Base-by-base conservation (phyloP, 2,329 filamentous ascomycete species). In the Stagonosporopsis chrysanthemi region DNA sequence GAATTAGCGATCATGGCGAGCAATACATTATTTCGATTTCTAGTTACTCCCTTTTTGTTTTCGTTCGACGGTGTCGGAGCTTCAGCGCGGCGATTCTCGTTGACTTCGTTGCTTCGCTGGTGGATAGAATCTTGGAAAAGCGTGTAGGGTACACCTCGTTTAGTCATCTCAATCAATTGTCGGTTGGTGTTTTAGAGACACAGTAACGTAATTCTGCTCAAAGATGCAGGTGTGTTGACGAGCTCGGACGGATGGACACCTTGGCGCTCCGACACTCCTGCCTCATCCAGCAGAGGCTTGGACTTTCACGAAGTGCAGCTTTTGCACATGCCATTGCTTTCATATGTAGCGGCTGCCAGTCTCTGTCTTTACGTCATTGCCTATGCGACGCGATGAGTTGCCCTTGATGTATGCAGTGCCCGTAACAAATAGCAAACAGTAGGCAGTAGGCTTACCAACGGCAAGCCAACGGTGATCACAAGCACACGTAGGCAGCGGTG, bases 1-100 rank as follows among this genome's bases (percentile, higher is more conserved):
- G 52, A 57, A 57, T 57, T 57, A 57, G 54, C 54, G 54, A 33
- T 52, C 54, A 57, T 57, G 48, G 54, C 54, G 48, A 57, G 39
- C 48, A 57, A 57, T 57, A 52, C 44, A 52, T 57, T 52, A 52
- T 52, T 52, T 52, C 29, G 26, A 52, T 48, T 57, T 39, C 38
- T 23, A 41, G n/a, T 19, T 19, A 47, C 24, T 26, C 8, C 24
- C 8, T 40, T 29, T 26, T 9, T 31, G 57, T 56, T 38, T 40
- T 46, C 9, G 26, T 60, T 50, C 28, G 47, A 1, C 6, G 28
- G 22, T 41, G 19, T 48, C 39, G 28, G 50, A 39, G 33, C n/a
- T 15, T 31, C 36, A 28, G 3, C 7, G 41, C 41, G 19, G 31
- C 14, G 15, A 19, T 46, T 23, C 5, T 39, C 15, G 24, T 40